phyloP scores from a whole-genome alignment of 2,329 filamentous ascomycete species.

The Sphaerulina musiva region DNA sequence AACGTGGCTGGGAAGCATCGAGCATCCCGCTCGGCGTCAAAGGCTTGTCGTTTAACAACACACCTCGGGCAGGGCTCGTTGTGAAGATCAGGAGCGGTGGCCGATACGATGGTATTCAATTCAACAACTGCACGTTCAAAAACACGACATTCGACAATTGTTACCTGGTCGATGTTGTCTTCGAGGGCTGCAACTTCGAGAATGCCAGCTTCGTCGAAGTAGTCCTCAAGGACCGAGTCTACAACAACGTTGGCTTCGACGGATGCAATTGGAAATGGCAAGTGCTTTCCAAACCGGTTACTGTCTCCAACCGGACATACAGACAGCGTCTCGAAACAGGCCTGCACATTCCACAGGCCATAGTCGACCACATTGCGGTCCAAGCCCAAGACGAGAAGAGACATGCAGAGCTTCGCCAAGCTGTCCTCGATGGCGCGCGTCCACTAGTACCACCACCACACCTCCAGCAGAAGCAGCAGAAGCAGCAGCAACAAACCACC shows the following conservation, averaged over 20 bases:
- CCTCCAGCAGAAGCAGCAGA: too few relatives aligned
- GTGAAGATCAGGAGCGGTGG: not conserved
- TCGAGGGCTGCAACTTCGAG: conserved; percentile 4
- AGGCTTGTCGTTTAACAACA: conserved; percentile 1
- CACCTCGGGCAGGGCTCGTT: not conserved
- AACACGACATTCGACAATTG: conserved; percentile 8
- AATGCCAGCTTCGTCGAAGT: conserved; percentile 3
- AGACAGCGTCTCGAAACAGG: too few relatives aligned
- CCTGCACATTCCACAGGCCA: too few relatives aligned
- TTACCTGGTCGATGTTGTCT: conserved; percentile 1
- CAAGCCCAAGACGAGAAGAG: not conserved
- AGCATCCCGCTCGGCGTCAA: not conserved
- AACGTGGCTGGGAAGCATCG: not conserved
- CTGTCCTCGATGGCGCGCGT: too few relatives aligned
- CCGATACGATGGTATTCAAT: not conserved
- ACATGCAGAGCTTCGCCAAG: too few relatives aligned
- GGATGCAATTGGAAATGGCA: not conserved
- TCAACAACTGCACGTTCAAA: not conserved
- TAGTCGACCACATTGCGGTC: too few relatives aligned
- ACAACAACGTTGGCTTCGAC: not conserved
- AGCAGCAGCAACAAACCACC: too few relatives aligned
- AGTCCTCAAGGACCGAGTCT: not conserved
- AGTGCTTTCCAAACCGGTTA: too few relatives aligned
- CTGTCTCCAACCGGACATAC: too few relatives aligned
- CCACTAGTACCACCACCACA: too few relatives aligned